Evolutionary conservation across 2,329 filamentous ascomycete species (phyloP), one percentile per base, ranked within the genome.

Genomic region (Aspergillus brasiliensis): DNA sequence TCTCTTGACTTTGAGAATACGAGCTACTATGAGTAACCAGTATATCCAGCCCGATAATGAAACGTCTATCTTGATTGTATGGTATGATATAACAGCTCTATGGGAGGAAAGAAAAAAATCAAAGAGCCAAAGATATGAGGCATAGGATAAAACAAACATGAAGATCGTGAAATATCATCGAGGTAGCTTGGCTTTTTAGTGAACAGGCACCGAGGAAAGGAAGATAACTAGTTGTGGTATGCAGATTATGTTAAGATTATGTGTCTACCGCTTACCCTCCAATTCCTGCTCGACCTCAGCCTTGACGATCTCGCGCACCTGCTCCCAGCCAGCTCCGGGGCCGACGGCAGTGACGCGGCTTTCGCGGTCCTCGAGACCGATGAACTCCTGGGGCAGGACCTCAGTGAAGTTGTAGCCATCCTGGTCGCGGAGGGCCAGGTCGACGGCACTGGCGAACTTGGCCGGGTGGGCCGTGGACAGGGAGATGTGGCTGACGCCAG

Each of bases 401-500:
- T 89, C 85, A 42, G 86, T 82, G 73, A 97, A 97, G 67, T 86
- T 83, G 69, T 96, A 97, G 1, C 84, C 87, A n/a, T 83, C 75
- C 72, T 91, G 83, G 8, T 84, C 84, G 64, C 87, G 84, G 61
- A 98, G 81, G 0, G 94, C 92, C 51, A 90, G 75, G 67, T 93
- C 89, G 1, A 99, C 94, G 0, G 93, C 93, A 31, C 86, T 86
- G 0, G 90, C 88, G 72, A 99, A 99, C 77, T 99, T 99, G 62
- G 94, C 95, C 0, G 95, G 94, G 77, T 99, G 95, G 2, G 95
- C 95, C 2, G 95, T 99, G 1, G 93, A 91, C 2, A 99, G 86
- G 1, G 92, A 88, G 69, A 99, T 90, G 75, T 96, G 90, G 55
- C 88, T 78, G 15, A 80, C 80, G 2, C 77, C 73, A 2, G 81